These are phyloP conservation scores for Omphalotus guepiniiformis DNA, from an alignment of 768 basidiomycete genomes.

Conservation along the genomic window DNA sequence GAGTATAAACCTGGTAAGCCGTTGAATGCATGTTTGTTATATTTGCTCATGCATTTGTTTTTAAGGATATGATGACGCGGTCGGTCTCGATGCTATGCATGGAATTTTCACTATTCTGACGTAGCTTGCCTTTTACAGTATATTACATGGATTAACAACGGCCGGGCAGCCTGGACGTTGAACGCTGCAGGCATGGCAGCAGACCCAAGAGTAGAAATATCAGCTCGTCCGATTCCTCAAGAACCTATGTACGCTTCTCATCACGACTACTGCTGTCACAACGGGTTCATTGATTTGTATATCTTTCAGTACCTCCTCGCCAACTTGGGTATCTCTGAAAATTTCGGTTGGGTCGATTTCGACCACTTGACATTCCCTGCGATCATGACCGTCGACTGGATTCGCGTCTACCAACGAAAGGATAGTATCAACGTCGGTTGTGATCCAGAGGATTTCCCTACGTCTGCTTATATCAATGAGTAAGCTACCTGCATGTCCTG, in stretches of 20 bases:
- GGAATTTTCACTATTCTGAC: not conserved
- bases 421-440: conserved; percentile 65
- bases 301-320: conserved; percentile 67
- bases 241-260: too few relatives aligned
- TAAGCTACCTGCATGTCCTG: conserved; percentile 25
- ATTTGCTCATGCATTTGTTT: not conserved
- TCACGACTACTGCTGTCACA: not conserved
- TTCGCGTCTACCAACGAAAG: conserved; percentile 68
- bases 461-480: conserved; percentile 62
- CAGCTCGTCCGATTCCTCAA: conserved; percentile 62
- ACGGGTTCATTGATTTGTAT: conserved; percentile 27
- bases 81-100: conserved; percentile 26
- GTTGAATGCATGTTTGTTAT: not conserved
- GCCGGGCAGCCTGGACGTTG: conserved; percentile 70
- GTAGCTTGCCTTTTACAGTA: conserved; percentile 43
- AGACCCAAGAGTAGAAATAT: conserved; percentile 56
- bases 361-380: conserved; percentile 63
- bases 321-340: conserved; percentile 79
- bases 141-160: conserved; percentile 79
- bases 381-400: conserved; percentile 42
- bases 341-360: conserved; percentile 73
- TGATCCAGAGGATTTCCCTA: conserved; percentile 62
- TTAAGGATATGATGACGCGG: conserved; percentile 61
- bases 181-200: conserved; percentile 62
- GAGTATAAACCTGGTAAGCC: conserved; percentile 49